phyloP scores from a whole-genome alignment of 164 flowering plant genomes.

The Piper longum region DNA sequence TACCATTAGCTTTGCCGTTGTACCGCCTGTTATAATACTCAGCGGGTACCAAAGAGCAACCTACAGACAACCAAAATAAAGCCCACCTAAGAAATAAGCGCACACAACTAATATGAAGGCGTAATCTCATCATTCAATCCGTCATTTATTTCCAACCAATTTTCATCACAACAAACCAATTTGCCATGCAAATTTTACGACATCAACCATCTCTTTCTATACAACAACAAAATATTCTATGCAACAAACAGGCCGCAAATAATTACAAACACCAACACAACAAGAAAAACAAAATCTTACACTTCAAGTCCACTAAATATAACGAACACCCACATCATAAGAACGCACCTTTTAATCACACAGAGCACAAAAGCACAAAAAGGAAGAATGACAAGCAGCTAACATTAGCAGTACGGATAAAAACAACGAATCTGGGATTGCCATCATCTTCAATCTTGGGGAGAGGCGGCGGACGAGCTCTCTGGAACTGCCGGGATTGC shows the following conservation, averaged over 20 bases:
- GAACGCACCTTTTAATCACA: not conserved
- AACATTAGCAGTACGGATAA: constrained; percentile 83
- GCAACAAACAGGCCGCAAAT: too few species aligned
- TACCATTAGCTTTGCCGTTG: constrained; percentile 93
- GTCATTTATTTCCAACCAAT: too few species aligned
- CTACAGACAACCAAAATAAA: constrained; percentile 22
- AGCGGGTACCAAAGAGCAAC: constrained; percentile 91
- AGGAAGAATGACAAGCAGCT: constrained; percentile 6
- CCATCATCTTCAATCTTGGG: constrained; percentile 94
- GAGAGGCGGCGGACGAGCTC: constrained; percentile 39
- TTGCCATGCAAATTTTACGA: too few species aligned
- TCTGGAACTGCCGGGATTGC: constrained; percentile 48
- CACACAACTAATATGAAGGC: too few species aligned
- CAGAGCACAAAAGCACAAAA: not conserved
- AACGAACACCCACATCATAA: not conserved
- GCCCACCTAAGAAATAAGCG: not conserved
- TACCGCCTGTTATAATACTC: constrained; percentile 74
- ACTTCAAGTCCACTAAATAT: too few species aligned
- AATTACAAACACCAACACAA: too few species aligned
- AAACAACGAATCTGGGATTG: constrained; percentile 75
- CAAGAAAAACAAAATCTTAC: too few species aligned
- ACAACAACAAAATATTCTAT: too few species aligned
- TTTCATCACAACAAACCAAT: too few species aligned
- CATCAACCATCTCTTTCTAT: too few species aligned
- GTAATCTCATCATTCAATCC: too few species aligned